Conservation (phyloP, 176 grass and related monocot genomes). For the Oryza brachyantha region DNA sequence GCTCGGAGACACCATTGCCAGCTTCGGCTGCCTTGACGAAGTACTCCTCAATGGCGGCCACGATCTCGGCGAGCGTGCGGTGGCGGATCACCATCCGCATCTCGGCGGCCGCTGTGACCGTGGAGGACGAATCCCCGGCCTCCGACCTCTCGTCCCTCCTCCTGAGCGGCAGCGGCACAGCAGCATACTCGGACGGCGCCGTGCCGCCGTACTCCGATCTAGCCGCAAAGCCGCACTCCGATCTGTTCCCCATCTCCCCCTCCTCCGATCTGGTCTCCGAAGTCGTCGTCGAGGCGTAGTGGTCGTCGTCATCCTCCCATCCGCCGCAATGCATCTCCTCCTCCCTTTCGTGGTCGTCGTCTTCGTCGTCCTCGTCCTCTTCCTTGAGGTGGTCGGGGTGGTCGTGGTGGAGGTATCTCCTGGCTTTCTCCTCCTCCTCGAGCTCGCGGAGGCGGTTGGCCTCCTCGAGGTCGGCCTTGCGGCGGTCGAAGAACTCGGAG, state of each 20-base stretch:
- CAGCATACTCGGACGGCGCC: slow-evolving; percentile 32
- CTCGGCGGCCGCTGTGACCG: slow-evolving; percentile 44
- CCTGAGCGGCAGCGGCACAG: slow-evolving; percentile 35
- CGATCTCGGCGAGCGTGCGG: slow-evolving; percentile 74
- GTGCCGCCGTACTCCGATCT: slow-evolving; percentile 74
- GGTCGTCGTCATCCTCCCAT: slow-evolving; percentile 64
- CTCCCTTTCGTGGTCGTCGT: slow-evolving; percentile 24
- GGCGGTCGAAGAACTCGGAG: slow-evolving; percentile 88
- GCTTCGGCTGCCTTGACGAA: slow-evolving; percentile 76
- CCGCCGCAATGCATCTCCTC: slow-evolving; percentile 51
- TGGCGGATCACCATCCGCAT: slow-evolving; percentile 77
- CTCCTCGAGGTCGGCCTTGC: slow-evolving; percentile 71
- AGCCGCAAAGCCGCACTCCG: slow-evolving; percentile 55
- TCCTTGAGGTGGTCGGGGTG: slow-evolving; percentile 46
- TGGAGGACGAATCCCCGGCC: slow-evolving; percentile 33
- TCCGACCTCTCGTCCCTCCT: slow-evolving; percentile 61
- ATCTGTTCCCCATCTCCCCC: slow-evolving; percentile 60
- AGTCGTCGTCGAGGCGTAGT: slow-evolving; percentile 60
- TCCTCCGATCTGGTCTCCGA: slow-evolving; percentile 61
- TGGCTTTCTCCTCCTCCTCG: slow-evolving; percentile 46
- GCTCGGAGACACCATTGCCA: slow-evolving; percentile 62
- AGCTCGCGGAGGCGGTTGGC: slow-evolving; percentile 59
- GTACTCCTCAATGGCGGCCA: slow-evolving; percentile 83
- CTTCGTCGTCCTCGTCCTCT: slow-evolving; percentile 52
- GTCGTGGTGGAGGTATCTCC: slow-evolving; percentile 29